Percentiles rank a stretch among this genome's conserved stretches.
Conservation (phyloP, 2,329 filamentous ascomycete genomes). For the Cercospora sp. region DNA sequence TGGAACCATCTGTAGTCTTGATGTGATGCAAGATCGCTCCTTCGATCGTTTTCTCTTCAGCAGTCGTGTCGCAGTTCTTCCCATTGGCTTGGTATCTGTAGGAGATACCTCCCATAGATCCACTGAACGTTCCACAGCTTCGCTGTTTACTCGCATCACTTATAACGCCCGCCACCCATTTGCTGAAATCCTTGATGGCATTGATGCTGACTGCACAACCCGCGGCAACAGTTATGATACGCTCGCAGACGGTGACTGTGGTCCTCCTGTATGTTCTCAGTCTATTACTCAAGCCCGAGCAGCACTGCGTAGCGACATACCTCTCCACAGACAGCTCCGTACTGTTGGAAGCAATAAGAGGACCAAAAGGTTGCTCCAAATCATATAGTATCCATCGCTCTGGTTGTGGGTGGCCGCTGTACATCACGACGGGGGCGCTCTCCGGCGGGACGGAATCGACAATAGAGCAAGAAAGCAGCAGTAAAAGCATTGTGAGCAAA, state of each 20-base stretch:
- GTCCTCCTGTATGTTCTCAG: not conserved
- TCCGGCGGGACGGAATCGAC: not conserved
- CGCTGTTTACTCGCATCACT: not conserved
- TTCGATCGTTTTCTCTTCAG: not conserved
- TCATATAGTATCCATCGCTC: not conserved
- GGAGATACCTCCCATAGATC: not conserved
- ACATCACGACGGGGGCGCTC: not conserved
- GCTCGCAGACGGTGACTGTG: not conserved
- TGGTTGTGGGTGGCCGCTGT: not conserved
- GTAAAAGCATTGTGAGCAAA: not conserved
- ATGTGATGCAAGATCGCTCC: not conserved
- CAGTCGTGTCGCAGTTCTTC: not conserved
- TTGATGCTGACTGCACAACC: not conserved
- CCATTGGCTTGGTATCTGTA: not conserved
- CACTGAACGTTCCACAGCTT: not conserved
- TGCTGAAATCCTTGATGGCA: not conserved
- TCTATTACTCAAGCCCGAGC: not conserved
- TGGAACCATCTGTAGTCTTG: not conserved
- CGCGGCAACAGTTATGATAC: not conserved
- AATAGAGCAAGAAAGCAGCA: not conserved
- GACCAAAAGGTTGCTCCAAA: not conserved
- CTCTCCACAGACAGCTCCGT: not conserved
- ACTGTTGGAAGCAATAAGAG: not conserved
- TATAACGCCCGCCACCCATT: not conserved
- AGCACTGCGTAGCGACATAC: not conserved